Conservation (phyloP, 2,329 filamentous ascomycete species). For the Penicillium sp. region DNA sequence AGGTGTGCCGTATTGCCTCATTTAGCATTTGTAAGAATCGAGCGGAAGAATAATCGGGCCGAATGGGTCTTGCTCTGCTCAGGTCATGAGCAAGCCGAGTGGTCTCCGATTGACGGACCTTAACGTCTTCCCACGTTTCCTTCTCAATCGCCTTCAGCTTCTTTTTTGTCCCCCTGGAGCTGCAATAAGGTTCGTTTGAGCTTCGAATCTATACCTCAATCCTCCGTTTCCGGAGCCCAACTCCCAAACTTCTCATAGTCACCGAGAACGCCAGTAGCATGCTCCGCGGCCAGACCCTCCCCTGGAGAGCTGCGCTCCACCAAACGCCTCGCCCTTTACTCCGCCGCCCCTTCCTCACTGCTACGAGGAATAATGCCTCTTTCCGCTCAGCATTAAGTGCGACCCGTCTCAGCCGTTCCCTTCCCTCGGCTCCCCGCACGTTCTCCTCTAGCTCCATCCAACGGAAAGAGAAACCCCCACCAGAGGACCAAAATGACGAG, state of each 20-base stretch:
- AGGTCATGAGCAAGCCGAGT: constrained; percentile 5
- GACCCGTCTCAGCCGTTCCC: constrained; percentile 23
- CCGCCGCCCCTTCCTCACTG: constrained; percentile 33
- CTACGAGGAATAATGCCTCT: constrained; percentile 33
- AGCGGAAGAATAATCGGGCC: not conserved
- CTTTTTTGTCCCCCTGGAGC: not conserved
- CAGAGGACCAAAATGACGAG: constrained; percentile 40
- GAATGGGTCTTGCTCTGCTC: constrained; percentile 2
- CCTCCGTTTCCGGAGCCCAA: constrained; percentile 3
- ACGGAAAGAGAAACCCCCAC: constrained; percentile 58
- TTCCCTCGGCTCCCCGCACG: constrained; percentile 34
- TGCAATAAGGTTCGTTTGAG: constrained; percentile 10
- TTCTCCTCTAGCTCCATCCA: constrained; percentile 50
- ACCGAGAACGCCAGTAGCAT: constrained; percentile 47
- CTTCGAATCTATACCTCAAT: constrained; percentile 5
- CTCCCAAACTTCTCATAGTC: constrained; percentile 4
- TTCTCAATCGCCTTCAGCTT: not conserved
- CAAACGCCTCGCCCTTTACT: constrained; percentile 46
- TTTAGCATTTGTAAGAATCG: constrained; percentile 2
- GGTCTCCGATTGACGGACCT: constrained; percentile 19
- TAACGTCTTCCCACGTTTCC: constrained; percentile 6
- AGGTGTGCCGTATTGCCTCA: not conserved
- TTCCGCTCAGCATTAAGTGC: constrained; percentile 28
- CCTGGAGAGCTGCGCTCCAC: constrained; percentile 63
- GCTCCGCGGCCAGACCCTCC: constrained; percentile 64